Evolutionary conservation across 1,284 basidiomycete species (phyloP).

Genomic region (Tausonia pullulans): DNA sequence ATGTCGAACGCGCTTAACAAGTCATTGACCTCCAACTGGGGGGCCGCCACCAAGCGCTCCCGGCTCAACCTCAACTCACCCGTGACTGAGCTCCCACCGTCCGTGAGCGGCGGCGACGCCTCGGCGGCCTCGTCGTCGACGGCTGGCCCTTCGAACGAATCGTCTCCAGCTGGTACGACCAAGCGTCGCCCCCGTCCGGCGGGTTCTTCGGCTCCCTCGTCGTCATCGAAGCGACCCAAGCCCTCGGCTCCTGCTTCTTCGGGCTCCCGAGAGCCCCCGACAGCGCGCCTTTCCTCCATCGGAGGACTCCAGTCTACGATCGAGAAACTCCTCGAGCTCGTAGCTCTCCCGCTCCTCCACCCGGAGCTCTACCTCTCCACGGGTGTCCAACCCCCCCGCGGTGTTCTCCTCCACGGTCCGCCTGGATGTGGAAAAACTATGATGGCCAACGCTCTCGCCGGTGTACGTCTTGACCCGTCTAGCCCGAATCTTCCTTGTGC

Average conservation of each 20-base stretch:
- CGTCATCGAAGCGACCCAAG: background rate
- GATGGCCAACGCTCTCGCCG: conserved; percentile 83
- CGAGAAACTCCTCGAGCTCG: conserved; percentile 88
- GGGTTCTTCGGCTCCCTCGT: background rate
- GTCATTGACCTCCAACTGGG: conserved; percentile 13
- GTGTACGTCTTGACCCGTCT: conserved; percentile 44
- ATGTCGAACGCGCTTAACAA: conserved; percentile 15
- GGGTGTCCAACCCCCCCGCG: conserved; percentile 82
- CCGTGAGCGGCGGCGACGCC: background rate
- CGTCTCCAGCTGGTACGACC: background rate
- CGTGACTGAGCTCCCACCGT: background rate
- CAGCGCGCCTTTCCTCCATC: conserved; percentile 64
- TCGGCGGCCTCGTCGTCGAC: background rate
- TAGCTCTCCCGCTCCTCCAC: conserved; percentile 87
- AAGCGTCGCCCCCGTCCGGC: conserved; percentile 1
- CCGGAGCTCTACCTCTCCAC: conserved; percentile 92
- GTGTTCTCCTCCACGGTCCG: conserved; percentile 89
- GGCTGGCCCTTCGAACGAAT: background rate
- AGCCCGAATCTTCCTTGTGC: conserved; percentile 16
- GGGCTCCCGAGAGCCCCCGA: conserved; percentile 40
- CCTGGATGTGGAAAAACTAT: conserved; percentile 95
- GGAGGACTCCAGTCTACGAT: conserved; percentile 78
- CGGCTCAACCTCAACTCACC: conserved; percentile 15
- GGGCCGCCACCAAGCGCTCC: background rate
- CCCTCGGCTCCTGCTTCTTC: background rate